Evolutionary conservation across 352 stramenopile species (phyloP).

Genomic region (Globisporangium abappressorium): DNA sequence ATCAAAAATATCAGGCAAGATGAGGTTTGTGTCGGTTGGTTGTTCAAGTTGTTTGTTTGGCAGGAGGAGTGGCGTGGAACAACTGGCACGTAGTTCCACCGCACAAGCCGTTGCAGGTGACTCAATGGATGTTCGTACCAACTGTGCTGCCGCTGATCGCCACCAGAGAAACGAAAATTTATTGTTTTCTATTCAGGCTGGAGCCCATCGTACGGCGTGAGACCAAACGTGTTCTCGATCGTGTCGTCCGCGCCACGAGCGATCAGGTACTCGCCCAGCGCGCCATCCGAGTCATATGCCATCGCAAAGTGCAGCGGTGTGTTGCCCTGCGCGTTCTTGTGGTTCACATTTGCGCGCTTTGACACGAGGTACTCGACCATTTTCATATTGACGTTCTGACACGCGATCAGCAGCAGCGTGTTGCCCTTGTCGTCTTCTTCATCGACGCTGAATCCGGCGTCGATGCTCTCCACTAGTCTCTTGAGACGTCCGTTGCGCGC

Average conservation of each 20-base stretch:
- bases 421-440: slow-evolving; percentile 92
- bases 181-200: slow-evolving; percentile 38
- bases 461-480: slow-evolving; percentile 86
- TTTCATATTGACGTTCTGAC: slow-evolving; percentile 88
- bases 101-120: too few species aligned
- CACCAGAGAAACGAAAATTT: too few species aligned
- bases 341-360: slow-evolving; percentile 88
- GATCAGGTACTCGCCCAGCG: slow-evolving; percentile 91
- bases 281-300: slow-evolving; percentile 88
- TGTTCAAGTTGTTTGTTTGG: background rate
- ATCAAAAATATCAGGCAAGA: slow-evolving; percentile 2
- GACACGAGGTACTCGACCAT: slow-evolving; percentile 88
- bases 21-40: slow-evolving; percentile 5
- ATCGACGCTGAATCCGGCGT: slow-evolving; percentile 88
- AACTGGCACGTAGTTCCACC: background rate
- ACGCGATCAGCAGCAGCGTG: slow-evolving; percentile 87
- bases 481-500: slow-evolving; percentile 88
- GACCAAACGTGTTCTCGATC: slow-evolving; percentile 91
- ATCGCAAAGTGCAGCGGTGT: slow-evolving; percentile 94
- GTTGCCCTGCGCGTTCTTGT: slow-evolving; percentile 91
- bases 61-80: background rate
- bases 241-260: slow-evolving; percentile 91
- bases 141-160: too few species aligned
- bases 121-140: too few species aligned
- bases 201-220: slow-evolving; percentile 93